Base-by-base conservation (phyloP, 768 basidiomycete species). In the Fomitopsis pulvina region DNA sequence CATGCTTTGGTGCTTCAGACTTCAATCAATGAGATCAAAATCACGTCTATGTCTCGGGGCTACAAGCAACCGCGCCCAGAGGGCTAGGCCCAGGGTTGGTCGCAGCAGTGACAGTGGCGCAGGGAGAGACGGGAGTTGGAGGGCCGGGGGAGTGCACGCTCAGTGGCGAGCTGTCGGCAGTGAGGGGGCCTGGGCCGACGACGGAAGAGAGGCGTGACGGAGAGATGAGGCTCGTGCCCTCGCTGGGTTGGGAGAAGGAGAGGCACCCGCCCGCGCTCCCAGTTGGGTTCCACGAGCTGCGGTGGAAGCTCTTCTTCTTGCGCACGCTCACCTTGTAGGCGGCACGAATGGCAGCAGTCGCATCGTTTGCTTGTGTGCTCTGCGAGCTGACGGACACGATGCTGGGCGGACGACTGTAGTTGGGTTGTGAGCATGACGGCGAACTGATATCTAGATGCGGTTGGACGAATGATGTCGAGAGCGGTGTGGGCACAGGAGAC, bases 271-370 rank as follows among this genome's bases (percentile, higher is more conserved):
- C 10, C 12, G 21, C 34, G 34, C 22, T n/a, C 22, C 37, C 37
- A 12, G 47, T 41, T 2, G 61, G 62, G 50, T 61, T 74, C 78
- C 78, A 79, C 44, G 78, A 79, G 49, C 72, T 72, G 38, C 78
- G 68, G 52, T 76, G 72, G 54, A 73, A 67, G 54, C 69, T 74
- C 52, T 69, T 70, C 55, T 72, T 71, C 60, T 71, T 71, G 27
- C 71, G 65, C 45, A 71, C 71, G 42, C 77, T 76, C 16, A 74
- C 66, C 60, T 71, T 71, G 43, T 75, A 75, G 10, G 79, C 79
- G 2, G 76, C 76, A 20, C 78, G 73, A 41, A 80, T 78, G 28
- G 75, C 76, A 14, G 71, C 64, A 1, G 63, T 62, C 51, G 63
- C 63, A 47, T 63, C 65, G 51, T 51, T 56, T 25, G 54, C 53